A percentile compares a stretch with the other conserved stretches of the same genome.
Conservation (phyloP, 257 asterid species). For the Solanum lycopersicoides region DNA sequence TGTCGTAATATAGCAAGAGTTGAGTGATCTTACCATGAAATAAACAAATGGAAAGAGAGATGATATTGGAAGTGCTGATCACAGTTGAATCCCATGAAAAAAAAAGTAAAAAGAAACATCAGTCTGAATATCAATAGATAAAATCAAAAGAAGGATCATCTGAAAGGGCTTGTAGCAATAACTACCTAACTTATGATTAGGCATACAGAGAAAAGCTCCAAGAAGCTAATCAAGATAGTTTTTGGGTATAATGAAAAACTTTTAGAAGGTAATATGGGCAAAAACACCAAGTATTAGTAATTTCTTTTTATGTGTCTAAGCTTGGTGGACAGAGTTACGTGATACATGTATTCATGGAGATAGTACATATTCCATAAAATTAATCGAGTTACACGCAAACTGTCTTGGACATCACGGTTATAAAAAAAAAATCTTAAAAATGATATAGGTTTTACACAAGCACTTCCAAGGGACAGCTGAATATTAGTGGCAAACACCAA, state of each 20-base stretch:
- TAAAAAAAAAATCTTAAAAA: not conserved
- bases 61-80: slow-evolving; percentile 62
- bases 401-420: not conserved
- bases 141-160: not conserved
- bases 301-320: not conserved
- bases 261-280: not conserved
- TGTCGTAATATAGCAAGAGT: not conserved
- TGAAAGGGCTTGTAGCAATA: not conserved
- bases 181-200: not conserved
- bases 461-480: not conserved
- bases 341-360: not conserved
- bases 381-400: not conserved
- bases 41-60: slow-evolving; percentile 71
- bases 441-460: not conserved
- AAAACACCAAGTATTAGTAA: not conserved
- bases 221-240: not conserved
- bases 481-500: not conserved
- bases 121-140: not conserved
- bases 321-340: not conserved
- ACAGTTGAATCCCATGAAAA: slow-evolving; percentile 14
- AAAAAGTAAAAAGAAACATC: not conserved
- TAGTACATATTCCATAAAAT: not conserved
- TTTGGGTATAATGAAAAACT: not conserved
- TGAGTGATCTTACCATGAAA: slow-evolving; percentile 44
- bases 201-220: not conserved